Conservation (phyloP, 2,329 filamentous ascomycete species). For the Trichoderma cornu-damae region DNA sequence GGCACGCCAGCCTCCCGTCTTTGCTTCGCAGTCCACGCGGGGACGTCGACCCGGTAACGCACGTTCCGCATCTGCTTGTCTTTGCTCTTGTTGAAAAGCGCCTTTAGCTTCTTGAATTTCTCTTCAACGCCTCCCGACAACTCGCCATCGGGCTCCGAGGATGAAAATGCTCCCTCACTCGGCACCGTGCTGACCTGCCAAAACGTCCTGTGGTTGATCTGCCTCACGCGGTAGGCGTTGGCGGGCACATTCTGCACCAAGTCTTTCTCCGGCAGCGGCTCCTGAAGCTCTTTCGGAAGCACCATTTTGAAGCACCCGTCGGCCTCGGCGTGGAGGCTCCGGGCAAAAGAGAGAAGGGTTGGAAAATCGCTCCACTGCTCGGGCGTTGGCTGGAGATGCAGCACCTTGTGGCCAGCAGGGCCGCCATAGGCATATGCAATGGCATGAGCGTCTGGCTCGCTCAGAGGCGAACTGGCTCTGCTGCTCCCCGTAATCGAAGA, state of each 20-base stretch:
- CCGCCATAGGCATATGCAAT: conserved; percentile 32
- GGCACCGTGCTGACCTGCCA: conserved; percentile 36
- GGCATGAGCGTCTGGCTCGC: conserved; percentile 21
- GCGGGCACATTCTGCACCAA: conserved; percentile 30
- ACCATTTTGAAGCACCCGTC: conserved; percentile 39
- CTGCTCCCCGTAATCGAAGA: conserved; percentile 8
- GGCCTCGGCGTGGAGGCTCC: conserved; percentile 28
- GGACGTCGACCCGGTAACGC: conserved; percentile 37
- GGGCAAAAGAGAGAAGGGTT: conserved; percentile 32
- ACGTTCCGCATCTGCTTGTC: conserved; percentile 35
- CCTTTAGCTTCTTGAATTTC: conserved; percentile 32
- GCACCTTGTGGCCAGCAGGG: conserved; percentile 28
- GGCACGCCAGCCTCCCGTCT: conserved; percentile 35
- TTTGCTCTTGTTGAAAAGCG: conserved; percentile 34
- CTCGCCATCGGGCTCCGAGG: conserved; percentile 23
- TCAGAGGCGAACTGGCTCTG: conserved; percentile 26
- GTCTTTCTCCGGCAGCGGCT: conserved; percentile 31
- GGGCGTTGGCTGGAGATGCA: conserved; percentile 33
- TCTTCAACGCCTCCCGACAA: conserved; percentile 26
- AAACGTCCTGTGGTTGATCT: conserved; percentile 33
- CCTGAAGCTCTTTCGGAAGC: conserved; percentile 31
- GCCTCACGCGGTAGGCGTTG: conserved; percentile 35
- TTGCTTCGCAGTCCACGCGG: conserved; percentile 36
- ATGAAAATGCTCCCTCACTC: conserved; percentile 32
- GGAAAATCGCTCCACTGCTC: conserved; percentile 37